Conservation (phyloP, 345 rosid species). For the Triadica sebifera region DNA sequence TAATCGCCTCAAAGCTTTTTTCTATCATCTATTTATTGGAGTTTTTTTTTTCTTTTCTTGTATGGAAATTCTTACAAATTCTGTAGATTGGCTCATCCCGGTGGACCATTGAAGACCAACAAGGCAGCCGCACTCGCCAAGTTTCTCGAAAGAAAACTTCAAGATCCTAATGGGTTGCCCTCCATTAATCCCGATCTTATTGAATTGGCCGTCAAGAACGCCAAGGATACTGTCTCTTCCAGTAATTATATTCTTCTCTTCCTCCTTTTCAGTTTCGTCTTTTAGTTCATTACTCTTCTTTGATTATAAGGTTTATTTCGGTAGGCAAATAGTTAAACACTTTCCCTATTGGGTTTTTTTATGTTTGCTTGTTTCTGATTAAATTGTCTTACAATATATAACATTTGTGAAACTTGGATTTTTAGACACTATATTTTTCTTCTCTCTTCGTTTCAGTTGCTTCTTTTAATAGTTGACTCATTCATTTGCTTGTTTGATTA, state of each 20-base stretch:
- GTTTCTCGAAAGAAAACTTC: slow-evolving; percentile 82
- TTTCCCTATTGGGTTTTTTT: background rate
- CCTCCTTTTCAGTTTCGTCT: background rate
- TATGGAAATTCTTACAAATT: background rate
- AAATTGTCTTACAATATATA: background rate
- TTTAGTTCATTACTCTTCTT: background rate
- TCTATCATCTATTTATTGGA: background rate
- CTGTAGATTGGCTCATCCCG: slow-evolving; percentile 83
- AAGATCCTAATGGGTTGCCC: slow-evolving; percentile 74
- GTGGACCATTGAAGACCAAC: slow-evolving; percentile 91
- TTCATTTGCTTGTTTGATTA: no score
- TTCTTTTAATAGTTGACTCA: no score
- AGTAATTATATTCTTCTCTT: slow-evolving; percentile 25
- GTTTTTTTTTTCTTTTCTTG: background rate
- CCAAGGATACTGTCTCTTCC: slow-evolving; percentile 54
- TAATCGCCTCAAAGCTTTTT: background rate
- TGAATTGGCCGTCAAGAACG: slow-evolving; percentile 78
- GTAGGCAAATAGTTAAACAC: background rate
- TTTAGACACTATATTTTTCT: background rate
- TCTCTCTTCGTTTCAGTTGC: background rate
- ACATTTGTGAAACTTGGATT: background rate
- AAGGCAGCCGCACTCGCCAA: slow-evolving; percentile 92
- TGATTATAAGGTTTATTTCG: background rate
- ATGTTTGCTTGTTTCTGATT: background rate
- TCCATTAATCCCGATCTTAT: slow-evolving; percentile 70